Base-by-base conservation (phyloP, 2,329 filamentous ascomycete genomes). In the Sphaerulina vaccinii region DNA sequence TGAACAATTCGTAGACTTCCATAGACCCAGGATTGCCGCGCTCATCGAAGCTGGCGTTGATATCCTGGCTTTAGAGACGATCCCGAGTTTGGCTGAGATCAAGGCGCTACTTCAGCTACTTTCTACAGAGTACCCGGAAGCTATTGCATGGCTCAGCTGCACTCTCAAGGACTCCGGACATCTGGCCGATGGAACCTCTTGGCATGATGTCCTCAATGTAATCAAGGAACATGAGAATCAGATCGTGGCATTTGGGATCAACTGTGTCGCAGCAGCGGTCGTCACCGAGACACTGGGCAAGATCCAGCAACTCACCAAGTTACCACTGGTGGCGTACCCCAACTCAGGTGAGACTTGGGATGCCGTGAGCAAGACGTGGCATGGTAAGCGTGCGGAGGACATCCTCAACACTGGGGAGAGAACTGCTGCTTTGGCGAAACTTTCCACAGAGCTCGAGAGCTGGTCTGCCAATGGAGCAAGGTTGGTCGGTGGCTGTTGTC, bases 321-420 rank as follows among this genome's bases (percentile, higher is more conserved):
- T 69, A 42, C 66, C 69, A 8, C 54, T 75, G 35, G 32, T 60
- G 3, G 57, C 55, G 23, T 77, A 77, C 61, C 73, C 75, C 0
- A 77, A 78, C 44, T 75, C 73, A 3, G 75, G 75, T 2, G 75
- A 77, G 60, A 61, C 62, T 21, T 78, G 71, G 68, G 71, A 77
- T 62, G 72, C 73, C 4, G 61, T 60, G 46, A 69, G 61, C 9
- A 67, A 74, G 46, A 62, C 55, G 18, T 70, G 68, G 68, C 52
- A 58, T 35, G 65, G 67, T 7, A 21, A 48, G 21, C 51, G 55
- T 16, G 52, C 59, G 9, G 55, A 58, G 24, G 57, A 60, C 3
- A 53, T 60, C 19, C 55, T 71, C 44, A 58, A 60, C n/a, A 59
- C 61, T 11, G 61, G 65, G 44, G 65, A 67, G 11, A 55, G 49